Base-by-base conservation (phyloP, 768 basidiomycete species). In the Hygrocybe coccinea region DNA sequence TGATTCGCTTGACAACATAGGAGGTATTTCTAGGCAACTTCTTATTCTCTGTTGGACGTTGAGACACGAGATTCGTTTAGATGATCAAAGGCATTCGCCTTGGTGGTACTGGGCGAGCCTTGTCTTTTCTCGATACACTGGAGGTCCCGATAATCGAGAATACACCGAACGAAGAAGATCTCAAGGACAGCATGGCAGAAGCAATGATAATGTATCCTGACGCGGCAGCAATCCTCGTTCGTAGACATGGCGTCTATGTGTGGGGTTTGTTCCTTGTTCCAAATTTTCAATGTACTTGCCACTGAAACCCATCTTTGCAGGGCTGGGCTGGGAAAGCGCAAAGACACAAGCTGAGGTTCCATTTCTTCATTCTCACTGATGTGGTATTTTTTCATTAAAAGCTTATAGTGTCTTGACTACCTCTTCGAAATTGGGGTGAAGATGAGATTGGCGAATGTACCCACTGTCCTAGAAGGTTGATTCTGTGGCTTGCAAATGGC, bases 51-150 rank as follows among this genome's bases (percentile, higher is more conserved):
- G 15, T 44, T 10, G 39, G 15, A 19, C 3, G 38, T 34, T 41
- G 24, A 25, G 25, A 24, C 24, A 33, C 19, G 14, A 15, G 5
- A 22, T 2, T 5, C 39, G 24, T 41, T 21, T 50, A 94, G 84
- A 94, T 94, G 92, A 95, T 94, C 67, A 95, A 95, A 68, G 92
- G 91, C 21, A 81, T 95, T 43, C 80, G 90, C 9, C 66, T 84
- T 14, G 87, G 81, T 5, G 91, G 92, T 10, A 84, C 78, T n/a
- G 89, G 88, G 1, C 69, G 72, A n/a, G 80, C 89, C 0, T 66
- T 92, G 59, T 86, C 87, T 1, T 94, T 91, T 69, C 81, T 91
- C 51, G 90, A 95, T 69, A 93, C 89, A 3, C 79, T 94, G 8
- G 84, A 82, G 50, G 74, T 95, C 2, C 92, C 91, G 0, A 93